Percentiles rank a stretch among this genome's conserved stretches.
phyloP scores from a whole-genome alignment of 495 filamentous ascomycete genomes.

The Penicillium mononematosum region DNA sequence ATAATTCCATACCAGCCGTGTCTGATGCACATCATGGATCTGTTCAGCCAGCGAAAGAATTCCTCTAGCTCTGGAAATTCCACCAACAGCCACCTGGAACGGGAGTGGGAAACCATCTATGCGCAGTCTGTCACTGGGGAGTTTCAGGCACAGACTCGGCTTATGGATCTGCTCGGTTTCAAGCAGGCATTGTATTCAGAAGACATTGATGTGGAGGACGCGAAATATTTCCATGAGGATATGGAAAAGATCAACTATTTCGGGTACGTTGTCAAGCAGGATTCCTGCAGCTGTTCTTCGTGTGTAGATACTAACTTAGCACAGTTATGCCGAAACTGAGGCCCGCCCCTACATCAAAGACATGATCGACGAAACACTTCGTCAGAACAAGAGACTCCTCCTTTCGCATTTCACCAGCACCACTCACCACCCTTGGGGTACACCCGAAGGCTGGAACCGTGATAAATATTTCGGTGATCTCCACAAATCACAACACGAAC shows the following conservation, averaged over 20 bases:
- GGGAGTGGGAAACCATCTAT: conserved; percentile 44
- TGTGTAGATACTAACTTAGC: conserved; percentile 29
- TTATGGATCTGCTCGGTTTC: conserved; percentile 44
- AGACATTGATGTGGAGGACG: conserved; percentile 24
- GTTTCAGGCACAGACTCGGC: conserved; percentile 40
- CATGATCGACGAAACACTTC: conserved; percentile 39
- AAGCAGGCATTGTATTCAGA: conserved; percentile 34
- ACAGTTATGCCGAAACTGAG: conserved; percentile 37
- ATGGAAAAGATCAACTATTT: conserved; percentile 48
- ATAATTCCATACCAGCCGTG: conserved; percentile 49
- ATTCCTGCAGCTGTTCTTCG: conserved; percentile 19
- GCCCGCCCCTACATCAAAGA: conserved; percentile 45
- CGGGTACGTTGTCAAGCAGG: conserved; percentile 36
- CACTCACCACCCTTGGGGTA: conserved; percentile 47
- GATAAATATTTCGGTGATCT: conserved; percentile 35
- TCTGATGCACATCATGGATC: conserved; percentile 44
- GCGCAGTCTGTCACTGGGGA: conserved; percentile 47
- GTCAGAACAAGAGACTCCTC: conserved; percentile 43
- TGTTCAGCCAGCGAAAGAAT: conserved; percentile 39
- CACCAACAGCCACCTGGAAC: conserved; percentile 16
- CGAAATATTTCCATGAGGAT: conserved; percentile 33
- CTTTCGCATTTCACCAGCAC: conserved; percentile 48
- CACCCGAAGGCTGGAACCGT: conserved; percentile 33
- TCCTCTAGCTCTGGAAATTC: conserved; percentile 7
- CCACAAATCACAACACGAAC: conserved; percentile 27